phyloP scores from a whole-genome alignment of 495 filamentous ascomycete genomes.

The Alectoria sarmentosa region DNA sequence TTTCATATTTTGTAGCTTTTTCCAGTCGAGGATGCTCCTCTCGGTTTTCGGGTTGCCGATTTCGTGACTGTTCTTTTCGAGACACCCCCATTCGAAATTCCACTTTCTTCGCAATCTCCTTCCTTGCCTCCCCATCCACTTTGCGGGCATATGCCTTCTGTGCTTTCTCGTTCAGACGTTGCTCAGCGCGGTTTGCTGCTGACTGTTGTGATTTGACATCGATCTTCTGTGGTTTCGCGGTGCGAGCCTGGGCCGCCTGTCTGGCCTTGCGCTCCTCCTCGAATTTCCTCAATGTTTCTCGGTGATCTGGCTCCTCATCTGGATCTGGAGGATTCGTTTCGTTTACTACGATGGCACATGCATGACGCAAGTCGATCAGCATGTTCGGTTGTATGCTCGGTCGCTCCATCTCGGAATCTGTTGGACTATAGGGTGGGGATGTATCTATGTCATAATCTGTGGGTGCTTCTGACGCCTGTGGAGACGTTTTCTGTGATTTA shows the following conservation, averaged over 20 bases:
- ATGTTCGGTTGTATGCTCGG: constrained; percentile 16
- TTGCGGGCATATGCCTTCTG: constrained; percentile 9
- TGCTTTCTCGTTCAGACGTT: constrained; percentile 12
- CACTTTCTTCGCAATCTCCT: constrained; percentile 7
- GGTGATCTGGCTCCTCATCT: constrained; percentile 26
- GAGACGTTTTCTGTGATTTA: constrained; percentile 13
- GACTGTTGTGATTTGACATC: constrained; percentile 14
- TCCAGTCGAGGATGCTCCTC: constrained; percentile 11
- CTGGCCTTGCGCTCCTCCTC: constrained; percentile 20
- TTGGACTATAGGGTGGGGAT: constrained; percentile 28
- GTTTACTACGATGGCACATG: constrained; percentile 26
- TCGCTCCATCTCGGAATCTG: constrained; percentile 26
- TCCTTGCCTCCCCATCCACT: constrained; percentile 7
- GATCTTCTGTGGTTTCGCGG: constrained; percentile 16
- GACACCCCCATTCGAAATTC: not conserved
- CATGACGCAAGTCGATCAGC: constrained; percentile 21
- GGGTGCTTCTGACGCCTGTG: constrained; percentile 13
- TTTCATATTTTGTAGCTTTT: constrained; percentile 19
- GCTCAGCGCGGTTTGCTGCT: constrained; percentile 10
- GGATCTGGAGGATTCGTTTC: constrained; percentile 26
- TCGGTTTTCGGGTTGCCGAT: not conserved
- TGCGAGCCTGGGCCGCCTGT: constrained; percentile 15
- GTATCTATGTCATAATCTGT: constrained; percentile 24
- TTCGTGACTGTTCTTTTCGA: constrained; percentile 4
- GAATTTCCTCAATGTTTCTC: constrained; percentile 22